Conservation (phyloP, 768 basidiomycete species). For the Myochromella boudieri region DNA sequence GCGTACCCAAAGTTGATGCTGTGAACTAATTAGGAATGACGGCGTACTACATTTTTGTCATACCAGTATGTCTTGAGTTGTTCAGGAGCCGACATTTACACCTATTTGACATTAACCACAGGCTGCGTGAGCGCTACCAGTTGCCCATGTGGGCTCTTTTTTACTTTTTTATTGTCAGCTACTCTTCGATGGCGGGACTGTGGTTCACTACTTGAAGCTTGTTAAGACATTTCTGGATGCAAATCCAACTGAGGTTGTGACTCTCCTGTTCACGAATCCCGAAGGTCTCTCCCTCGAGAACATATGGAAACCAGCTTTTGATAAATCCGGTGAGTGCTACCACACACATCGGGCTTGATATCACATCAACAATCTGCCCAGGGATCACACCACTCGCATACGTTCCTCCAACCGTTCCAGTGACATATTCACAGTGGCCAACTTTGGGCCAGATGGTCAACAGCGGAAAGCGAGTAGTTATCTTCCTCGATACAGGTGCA, state of each 20-base stretch:
- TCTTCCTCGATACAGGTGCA: conserved; percentile 58
- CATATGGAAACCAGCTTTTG: conserved; percentile 55
- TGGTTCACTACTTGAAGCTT: conserved; percentile 44
- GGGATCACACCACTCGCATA: conserved; percentile 48
- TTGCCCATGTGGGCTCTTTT: neutral
- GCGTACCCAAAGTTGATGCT: neutral
- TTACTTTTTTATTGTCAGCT: conserved; percentile 20
- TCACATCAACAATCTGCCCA: conserved; percentile 11
- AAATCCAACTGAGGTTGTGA: conserved; percentile 67
- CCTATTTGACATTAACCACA: neutral
- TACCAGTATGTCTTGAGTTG: conserved; percentile 41
- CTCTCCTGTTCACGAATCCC: conserved; percentile 67
- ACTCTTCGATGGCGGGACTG: conserved; percentile 56
- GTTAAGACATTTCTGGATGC: conserved; percentile 57
- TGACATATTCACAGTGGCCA: conserved; percentile 55
- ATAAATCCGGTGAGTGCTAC: conserved; percentile 36
- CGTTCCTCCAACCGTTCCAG: conserved; percentile 46
- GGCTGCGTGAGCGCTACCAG: neutral
- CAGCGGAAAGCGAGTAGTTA: conserved; percentile 55
- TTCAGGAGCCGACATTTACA: neutral
- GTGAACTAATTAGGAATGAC: conserved; percentile 26
- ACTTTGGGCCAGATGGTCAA: conserved; percentile 64
- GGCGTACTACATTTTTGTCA: conserved; percentile 66
- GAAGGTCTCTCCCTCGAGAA: conserved; percentile 49
- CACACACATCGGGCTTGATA: neutral